A percentile compares a stretch with the other conserved stretches of the same genome.
Evolutionary conservation across 345 rosid species (phyloP).

Genomic region (Populus davidiana): DNA sequence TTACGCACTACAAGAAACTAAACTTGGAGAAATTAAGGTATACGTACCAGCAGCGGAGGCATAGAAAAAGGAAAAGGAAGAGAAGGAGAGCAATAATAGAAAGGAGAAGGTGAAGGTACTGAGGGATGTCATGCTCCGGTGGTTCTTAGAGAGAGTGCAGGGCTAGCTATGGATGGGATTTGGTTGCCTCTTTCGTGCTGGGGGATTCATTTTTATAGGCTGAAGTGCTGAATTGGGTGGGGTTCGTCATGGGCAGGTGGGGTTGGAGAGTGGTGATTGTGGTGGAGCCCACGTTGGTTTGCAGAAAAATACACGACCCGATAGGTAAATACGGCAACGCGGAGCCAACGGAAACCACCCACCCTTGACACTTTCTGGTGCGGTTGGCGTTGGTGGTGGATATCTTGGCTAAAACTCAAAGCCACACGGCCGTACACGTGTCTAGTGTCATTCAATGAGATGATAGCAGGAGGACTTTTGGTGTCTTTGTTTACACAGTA

Average conservation of each 20-base stretch:
- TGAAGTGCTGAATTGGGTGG: neutral
- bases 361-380: too few species aligned
- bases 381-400: too few species aligned
- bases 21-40: too few species aligned
- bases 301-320: neutral
- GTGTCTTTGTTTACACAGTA: too few species aligned
- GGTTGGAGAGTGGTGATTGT: neutral
- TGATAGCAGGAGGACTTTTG: too few species aligned
- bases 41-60: too few species aligned
- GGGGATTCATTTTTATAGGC: neutral
- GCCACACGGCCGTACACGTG: conserved; percentile 8
- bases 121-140: conserved; percentile 27
- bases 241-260: neutral
- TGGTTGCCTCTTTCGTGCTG: neutral
- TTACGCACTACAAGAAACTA: neutral
- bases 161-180: neutral
- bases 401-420: too few species aligned
- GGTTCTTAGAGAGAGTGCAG: neutral
- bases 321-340: too few species aligned
- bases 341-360: too few species aligned
- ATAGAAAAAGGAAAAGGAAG: conserved; percentile 17
- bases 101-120: conserved; percentile 8
- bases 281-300: neutral
- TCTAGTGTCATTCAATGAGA: neutral
- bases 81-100: conserved; percentile 25